Conservation (phyloP, 1,139 yeast genomes). For the Yamadazyma dushanensis region DNA sequence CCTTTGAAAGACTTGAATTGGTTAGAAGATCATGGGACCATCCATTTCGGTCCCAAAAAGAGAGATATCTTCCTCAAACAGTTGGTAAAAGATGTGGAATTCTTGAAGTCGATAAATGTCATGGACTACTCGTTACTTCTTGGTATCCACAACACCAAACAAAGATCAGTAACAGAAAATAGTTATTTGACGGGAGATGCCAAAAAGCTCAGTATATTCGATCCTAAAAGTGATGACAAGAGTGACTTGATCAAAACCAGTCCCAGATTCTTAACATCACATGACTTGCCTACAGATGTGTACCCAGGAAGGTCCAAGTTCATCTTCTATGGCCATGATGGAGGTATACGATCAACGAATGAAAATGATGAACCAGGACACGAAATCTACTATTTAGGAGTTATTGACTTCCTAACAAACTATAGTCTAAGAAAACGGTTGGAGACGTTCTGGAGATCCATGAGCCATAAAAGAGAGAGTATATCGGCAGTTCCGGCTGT, state of each 20-base stretch:
- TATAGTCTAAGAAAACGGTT: constrained; percentile 74
- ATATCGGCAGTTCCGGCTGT: constrained; percentile 88
- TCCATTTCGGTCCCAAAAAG: constrained; percentile 74
- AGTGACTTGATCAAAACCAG: constrained; percentile 47
- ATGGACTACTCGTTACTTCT: constrained; percentile 94
- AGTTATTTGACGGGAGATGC: constrained; percentile 25
- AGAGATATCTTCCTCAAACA: constrained; percentile 62
- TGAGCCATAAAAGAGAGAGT: constrained; percentile 65
- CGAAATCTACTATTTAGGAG: constrained; percentile 85
- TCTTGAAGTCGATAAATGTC: constrained; percentile 72
- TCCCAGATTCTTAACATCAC: constrained; percentile 45
- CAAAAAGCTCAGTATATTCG: constrained; percentile 48
- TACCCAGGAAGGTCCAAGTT: constrained; percentile 52
- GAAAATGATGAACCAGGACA: constrained; percentile 60
- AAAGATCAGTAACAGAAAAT: constrained; percentile 41
- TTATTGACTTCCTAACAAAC: constrained; percentile 89
- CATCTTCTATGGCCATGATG: constrained; percentile 76
- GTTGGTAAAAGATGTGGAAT: constrained; percentile 68
- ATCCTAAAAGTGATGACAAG: constrained; percentile 43
- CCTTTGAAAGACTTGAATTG: constrained; percentile 83
- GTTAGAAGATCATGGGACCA: constrained; percentile 62
- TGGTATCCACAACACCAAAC: constrained; percentile 77
- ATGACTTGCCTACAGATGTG: constrained; percentile 47
- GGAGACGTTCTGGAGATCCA: constrained; percentile 84
- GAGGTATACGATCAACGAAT: constrained; percentile 81